A percentile compares a stretch with the other conserved stretches of the same genome.
These are phyloP conservation scores for Lanmaoa rubissima DNA, from an alignment of 768 basidiomycete genomes.

Conservation along the genomic window DNA sequence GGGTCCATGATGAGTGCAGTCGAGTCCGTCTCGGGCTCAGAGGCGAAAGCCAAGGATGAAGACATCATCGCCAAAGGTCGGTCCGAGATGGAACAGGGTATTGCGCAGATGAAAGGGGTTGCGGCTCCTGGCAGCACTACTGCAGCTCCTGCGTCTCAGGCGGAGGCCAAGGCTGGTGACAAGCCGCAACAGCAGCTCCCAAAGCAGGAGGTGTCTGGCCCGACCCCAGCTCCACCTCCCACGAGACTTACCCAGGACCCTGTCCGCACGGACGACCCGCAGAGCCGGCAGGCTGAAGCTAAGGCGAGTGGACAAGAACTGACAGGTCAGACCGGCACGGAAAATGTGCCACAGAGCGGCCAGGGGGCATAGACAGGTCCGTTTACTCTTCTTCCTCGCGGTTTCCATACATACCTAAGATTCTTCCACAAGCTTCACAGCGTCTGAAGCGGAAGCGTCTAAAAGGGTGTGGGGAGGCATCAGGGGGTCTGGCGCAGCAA, in stretches of 20 bases:
- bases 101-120: conserved; percentile 31
- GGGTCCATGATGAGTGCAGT: conserved; percentile 42
- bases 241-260: not conserved
- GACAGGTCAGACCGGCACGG: not conserved
- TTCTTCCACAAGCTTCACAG: no score
- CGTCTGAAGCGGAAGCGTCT: no score
- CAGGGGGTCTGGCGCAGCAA: no score
- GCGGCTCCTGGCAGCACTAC: not conserved
- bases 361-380: not conserved
- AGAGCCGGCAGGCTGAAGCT: not conserved
- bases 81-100: conserved; percentile 40
- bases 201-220: not conserved
- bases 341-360: not conserved
- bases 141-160: not conserved
- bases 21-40: conserved; percentile 32
- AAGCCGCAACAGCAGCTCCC: not conserved
- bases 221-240: not conserved
- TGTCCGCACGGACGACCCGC: no score
- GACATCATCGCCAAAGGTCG: conserved; percentile 39
- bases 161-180: not conserved
- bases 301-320: not conserved
- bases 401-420: no score
- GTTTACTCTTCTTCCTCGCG: not conserved
- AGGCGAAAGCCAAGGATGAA: conserved; percentile 32
- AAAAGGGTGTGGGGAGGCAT: no score